Base-by-base conservation (phyloP, 148 eudicot genomes). In the Nyssa sinensis region DNA sequence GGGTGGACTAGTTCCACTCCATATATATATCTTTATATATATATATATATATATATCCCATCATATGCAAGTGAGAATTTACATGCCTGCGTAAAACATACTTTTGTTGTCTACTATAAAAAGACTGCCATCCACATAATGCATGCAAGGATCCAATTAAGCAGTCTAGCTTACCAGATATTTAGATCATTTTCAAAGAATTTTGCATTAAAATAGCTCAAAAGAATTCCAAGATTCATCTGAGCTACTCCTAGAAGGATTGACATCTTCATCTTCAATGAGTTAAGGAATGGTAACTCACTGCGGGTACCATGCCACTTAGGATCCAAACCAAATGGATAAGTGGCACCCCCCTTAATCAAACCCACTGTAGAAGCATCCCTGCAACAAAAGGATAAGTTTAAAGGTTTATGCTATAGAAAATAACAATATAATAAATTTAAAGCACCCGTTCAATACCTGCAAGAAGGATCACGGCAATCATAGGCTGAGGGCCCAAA, bases 261-360 rank as follows among this genome's bases (percentile, higher is more conserved):
- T 16, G 97, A 93, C 97, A 90, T 93, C 81, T 93, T 93, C 97
- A 93, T 93, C 93, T 93, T 93, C 72, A 93, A 67, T 61, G 97
- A 93, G 84, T 93, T 93, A 23, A 93, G 82, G 64, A 88, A 93
- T 71, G 97, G 95, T 73, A 93, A 71, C 83, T 93, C 97, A 77
- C 96, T 93, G 41, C 97, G 97, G 71, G 84, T 80, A 29, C 97
- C 97, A 67, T 87, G 97, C 97, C 97, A 93, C 80, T 80, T 88
- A 57, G 97, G 97, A 86, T 93, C 97, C 61, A 93, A 91, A 71
- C 97, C 97, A 78, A 93, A 93, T 74, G 97, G 96, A 69, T 93
- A 93, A 31, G 97, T 87, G 67, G 77, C 86, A 47, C 90, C 93
- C 19, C 82, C 90, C 86, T 88, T 93, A 24, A 93, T 73, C 24